Base-by-base conservation (phyloP, 129 eudicot species). In the Flaveria ramosissima region DNA sequence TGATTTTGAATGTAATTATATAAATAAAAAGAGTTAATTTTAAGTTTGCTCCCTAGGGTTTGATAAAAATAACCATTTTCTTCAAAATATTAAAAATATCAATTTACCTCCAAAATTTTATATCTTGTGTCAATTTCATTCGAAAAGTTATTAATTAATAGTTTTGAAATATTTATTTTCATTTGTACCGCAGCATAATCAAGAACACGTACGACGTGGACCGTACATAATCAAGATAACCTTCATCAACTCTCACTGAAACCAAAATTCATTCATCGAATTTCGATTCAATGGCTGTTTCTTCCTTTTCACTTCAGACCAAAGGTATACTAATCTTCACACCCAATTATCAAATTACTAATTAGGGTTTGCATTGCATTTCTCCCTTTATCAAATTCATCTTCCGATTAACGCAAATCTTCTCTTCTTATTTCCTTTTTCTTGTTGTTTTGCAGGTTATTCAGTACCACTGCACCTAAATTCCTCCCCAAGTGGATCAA, bases 171-270 rank as follows among this genome's bases (percentile, higher is more conserved):
- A 32, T 32, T 4, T 32, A 32, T 32, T 4, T 30, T 4, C 7
- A 32, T 4, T 32, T 32, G 39, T 32, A 32, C 7, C 39, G 39
- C 39, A 32, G 39, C 39, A 26, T 26, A 26, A 26, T 26, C 3
- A 32, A 32, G 39, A 32, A 32, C 7, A 32, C 39, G 39, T 32
- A 32, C 39, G 39, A 60, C 6, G 2, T 39, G 46, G 61, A 61
- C 78, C 71, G 61, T 62, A 45, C 72, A 75, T 46, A 45, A 75
- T 51, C 72, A 62, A 59, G 79, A 75, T 75, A 75, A 75, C 62
- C 50, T 47, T 63, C 72, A 36, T 63, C 72, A 36, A 21, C 19
- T 52, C 50, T 72, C 39, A n/a, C 39, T 17, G 1, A 4, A 3
- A 7, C 21, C 13, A 0, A 11, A 48, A 13, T 1, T 48, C 16